Evolutionary conservation across 2,329 filamentous ascomycete species (phyloP), one percentile per base, ranked within the genome.

Genomic region (Fusarium equiseti): DNA sequence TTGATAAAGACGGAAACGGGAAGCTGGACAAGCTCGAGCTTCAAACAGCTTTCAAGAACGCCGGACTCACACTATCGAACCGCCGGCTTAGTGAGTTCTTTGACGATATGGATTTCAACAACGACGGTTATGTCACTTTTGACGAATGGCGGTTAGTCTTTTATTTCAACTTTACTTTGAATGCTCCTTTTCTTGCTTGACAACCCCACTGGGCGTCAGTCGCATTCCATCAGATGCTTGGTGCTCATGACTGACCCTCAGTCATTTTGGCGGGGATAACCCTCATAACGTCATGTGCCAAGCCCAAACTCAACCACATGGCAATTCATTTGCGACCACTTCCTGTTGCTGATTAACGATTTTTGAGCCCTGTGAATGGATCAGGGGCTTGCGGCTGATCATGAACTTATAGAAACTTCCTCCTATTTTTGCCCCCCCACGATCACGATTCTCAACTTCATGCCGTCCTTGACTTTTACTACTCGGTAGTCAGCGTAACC

Each of bases 91-190:
- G 93, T 70, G 88, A 90, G 68, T 98, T 99, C 83, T 98, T 99
- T 78, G 83, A 88, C 70, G 92, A 97, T 78, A 92, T 99, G 75
- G 96, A 99, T 79, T 87, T 89, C 77, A 95, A 99, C 82, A 88
- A 91, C 73, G 95, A 99, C 79, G 94, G 94, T 50, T 89, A 84
- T 70, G 97, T 98, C 74, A 94, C 87, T 68, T 98, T 97, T 81
- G 90, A 94, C 72, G 96, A 99, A 86, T 98, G 96, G 96, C 91
- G 95, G 95, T 98, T 89, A 82, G 91, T 85, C 62, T n/a, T 48
- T 40, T 51, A 48, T 52, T 56, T 54, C 40, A 59, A 22, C 57
- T 70, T 62, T 65, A 38, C 10, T 49, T 53, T 59, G 27, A 56
- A 38, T 61, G 43, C 50, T 59, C 40, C 8, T 35, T 58, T 53